Conservation (phyloP, 208 protist species). For the Leishmania braziliensis region DNA sequence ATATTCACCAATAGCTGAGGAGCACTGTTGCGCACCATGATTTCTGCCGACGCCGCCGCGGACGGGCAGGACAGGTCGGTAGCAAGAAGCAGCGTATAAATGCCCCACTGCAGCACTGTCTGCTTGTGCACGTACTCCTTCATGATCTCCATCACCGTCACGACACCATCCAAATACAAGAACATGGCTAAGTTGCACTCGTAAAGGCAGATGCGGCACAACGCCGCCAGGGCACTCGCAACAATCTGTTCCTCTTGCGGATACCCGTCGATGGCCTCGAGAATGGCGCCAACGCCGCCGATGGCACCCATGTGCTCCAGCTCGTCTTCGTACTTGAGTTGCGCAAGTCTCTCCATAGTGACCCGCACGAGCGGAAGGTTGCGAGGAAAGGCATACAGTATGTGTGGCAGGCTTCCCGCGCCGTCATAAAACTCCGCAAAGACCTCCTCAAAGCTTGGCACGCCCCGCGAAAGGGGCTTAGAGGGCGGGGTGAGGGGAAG, state of each 20-base stretch:
- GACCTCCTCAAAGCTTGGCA: conserved; percentile 57
- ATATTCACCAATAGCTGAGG: conserved; percentile 60
- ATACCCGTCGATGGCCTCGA: conserved; percentile 83
- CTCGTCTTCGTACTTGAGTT: conserved; percentile 29
- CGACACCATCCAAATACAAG: conserved; percentile 66
- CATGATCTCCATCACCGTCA: conserved; percentile 81
- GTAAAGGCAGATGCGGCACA: conserved; percentile 72
- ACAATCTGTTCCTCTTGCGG: conserved; percentile 74
- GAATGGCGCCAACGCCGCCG: conserved; percentile 69
- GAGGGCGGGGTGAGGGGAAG: conserved; percentile 4
- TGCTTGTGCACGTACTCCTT: conserved; percentile 73
- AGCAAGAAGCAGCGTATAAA: conserved; percentile 57
- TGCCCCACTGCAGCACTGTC: conserved; percentile 73
- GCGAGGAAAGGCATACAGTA: conserved; percentile 79
- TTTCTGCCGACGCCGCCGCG: conserved; percentile 34
- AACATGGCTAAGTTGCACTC: conserved; percentile 62
- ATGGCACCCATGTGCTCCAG: conserved; percentile 44
- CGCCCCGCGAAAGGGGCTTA: conserved; percentile 36
- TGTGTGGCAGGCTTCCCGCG: conserved; percentile 68
- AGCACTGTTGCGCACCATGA: conserved; percentile 47
- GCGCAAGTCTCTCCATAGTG: conserved; percentile 52
- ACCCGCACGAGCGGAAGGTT: conserved; percentile 48
- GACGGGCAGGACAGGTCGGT: conserved; percentile 37
- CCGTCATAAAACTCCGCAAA: conserved; percentile 77
- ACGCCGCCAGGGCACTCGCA: conserved; percentile 50